Base-by-base conservation (phyloP, 441 rosid species). In the Syzygium syzygioides region DNA sequence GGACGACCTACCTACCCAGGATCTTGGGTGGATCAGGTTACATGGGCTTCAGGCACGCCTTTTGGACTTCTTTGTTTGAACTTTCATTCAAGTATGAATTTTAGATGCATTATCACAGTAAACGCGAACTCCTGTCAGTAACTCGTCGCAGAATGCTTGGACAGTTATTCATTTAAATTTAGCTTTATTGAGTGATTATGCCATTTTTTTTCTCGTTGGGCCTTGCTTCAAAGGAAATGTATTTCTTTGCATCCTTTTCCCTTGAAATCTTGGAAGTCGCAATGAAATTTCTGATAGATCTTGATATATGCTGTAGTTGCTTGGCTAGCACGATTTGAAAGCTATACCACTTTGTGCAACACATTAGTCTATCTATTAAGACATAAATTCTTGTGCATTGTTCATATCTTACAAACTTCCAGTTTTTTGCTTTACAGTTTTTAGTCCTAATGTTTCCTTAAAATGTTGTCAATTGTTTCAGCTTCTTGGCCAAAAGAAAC, bases 1-100 rank as follows among this genome's bases (percentile, higher is more conserved):
- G 98, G 99, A 59, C 97, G 95, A 60, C 97, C 99, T 91, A 94
- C 91, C 85, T 92, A 89, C 85, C 88, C 95, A n/a, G 96, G 87
- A 59, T 92, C 98, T 85, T 96, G 99, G 99, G 93, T 94, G 87
- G 98, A 97, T 92, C 99, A 97, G 90, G 99, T 97, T 88, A 96
- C 93, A 80, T 96, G 99, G 99, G 89, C 94, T 79, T 76, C 98
- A 93, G 98, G 99, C 90, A 95, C 84, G 93, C 90, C 87, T 86
- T 28, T 85, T n/a, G 79, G 52, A 11, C 80, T 90, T 87, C 87
- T 86, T 76, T 56, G 54, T 37, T 80, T 90, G 56, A 62, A 50
- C n/a, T 91, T 37, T 37, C 25, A 71, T 37, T 37, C 52, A 11
- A 37, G n/a, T 34, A 54, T 85, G 50, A 34, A 13, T 53, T 55